phyloP scores from a whole-genome alignment of 768 basidiomycete genomes.

The Russula compacta region DNA sequence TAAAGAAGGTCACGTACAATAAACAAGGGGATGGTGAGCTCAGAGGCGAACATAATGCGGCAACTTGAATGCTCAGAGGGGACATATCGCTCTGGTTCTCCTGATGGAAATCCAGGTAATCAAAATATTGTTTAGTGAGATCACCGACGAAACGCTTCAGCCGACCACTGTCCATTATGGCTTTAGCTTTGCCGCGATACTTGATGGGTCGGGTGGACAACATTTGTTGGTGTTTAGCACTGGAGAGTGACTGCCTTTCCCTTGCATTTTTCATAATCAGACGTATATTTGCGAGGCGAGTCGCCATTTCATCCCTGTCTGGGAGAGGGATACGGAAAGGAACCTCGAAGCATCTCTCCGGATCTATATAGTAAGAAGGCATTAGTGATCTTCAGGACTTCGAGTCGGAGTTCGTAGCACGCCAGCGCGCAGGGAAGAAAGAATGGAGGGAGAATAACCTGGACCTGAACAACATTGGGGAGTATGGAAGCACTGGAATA shows the following conservation, averaged over 20 bases:
- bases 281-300: constrained; percentile 9
- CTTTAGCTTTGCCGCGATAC: constrained; percentile 10
- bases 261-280: constrained; percentile 6
- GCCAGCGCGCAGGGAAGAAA: constrained; percentile 6
- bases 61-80: constrained; percentile 2
- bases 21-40: neutral
- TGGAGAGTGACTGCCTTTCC: constrained; percentile 10
- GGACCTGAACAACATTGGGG: neutral
- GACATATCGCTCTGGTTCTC: constrained; percentile 1
- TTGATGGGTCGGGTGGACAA: neutral
- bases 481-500: neutral
- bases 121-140: constrained; percentile 3
- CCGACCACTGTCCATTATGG: constrained; percentile 1
- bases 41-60: constrained; percentile 4
- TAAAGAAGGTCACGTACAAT: constrained; percentile 2
- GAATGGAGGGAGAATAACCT: constrained; percentile 4
- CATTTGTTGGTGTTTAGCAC: constrained; percentile 3
- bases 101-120: constrained; percentile 10
- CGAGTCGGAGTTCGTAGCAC: constrained; percentile 13
- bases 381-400: neutral
- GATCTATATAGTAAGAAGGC: constrained; percentile 13
- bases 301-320: constrained; percentile 3
- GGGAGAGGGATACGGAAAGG: constrained; percentile 10
- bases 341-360: constrained; percentile 14
- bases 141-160: constrained; percentile 1